These are phyloP conservation scores for Herpetomonas tarakana DNA, from an alignment of 208 protist species.

Conservation along the genomic window DNA sequence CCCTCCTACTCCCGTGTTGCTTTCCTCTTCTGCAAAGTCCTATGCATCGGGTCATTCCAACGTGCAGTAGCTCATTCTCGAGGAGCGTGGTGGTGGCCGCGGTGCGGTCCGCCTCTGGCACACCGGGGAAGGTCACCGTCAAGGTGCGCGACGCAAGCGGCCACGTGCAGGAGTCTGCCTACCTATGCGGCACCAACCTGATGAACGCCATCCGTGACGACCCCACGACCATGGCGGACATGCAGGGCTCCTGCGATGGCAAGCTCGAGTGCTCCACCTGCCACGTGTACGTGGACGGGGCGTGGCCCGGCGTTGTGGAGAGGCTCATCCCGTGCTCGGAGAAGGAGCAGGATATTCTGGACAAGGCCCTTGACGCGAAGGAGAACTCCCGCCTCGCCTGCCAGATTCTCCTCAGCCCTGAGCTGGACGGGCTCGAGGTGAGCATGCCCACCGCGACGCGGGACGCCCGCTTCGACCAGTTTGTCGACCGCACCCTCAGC, in stretches of 20 bases:
- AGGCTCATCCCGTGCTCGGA: constrained; percentile 65
- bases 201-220: constrained; percentile 69
- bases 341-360: constrained; percentile 58
- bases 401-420: constrained; percentile 42
- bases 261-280: constrained; percentile 93
- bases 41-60: no score
- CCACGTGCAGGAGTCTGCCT: background rate
- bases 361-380: constrained; percentile 26
- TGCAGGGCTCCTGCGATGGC: constrained; percentile 88
- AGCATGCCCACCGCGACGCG: constrained; percentile 17
- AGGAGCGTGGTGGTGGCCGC: no score
- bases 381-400: constrained; percentile 52
- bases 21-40: no score
- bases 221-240: constrained; percentile 29
- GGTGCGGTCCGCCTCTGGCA: no score
- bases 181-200: background rate
- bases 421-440: constrained; percentile 33
- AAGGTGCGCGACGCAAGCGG: background rate
- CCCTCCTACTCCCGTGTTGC: no score
- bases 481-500: background rate
- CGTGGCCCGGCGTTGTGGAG: constrained; percentile 39
- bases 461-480: constrained; percentile 14
- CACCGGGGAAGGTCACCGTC: constrained; percentile 1
- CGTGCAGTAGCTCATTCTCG: no score
- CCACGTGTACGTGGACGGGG: constrained; percentile 79